Evolutionary conservation across 345 rosid genomes (phyloP).

Genomic region (Passiflora organensis): DNA sequence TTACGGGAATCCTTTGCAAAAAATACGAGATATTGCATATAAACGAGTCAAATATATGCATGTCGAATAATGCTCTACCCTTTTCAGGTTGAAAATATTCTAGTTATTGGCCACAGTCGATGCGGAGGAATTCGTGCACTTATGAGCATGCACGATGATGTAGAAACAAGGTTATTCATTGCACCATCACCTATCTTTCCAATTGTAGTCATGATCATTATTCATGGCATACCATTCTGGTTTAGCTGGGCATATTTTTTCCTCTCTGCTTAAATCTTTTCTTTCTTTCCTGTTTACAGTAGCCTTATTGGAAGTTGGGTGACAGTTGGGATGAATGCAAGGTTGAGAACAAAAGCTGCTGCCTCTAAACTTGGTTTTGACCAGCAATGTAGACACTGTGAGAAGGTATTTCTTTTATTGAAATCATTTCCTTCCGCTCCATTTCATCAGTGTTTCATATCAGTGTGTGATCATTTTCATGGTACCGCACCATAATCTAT

Average conservation of each 20-base stretch:
- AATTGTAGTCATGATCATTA: no score
- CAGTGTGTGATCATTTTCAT: no score
- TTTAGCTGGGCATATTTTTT: background rate
- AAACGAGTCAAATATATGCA: no score
- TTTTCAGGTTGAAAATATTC: conserved; percentile 82
- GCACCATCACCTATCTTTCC: no score
- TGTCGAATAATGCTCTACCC: background rate
- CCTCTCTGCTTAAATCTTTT: background rate
- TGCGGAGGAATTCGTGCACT: conserved; percentile 97
- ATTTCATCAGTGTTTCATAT: no score
- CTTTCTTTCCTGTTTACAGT: conserved; percentile 26
- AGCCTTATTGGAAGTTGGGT: conserved; percentile 90
- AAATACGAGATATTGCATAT: no score
- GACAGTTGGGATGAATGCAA: conserved; percentile 71
- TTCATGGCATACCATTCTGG: background rate
- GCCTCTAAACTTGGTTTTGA: conserved; percentile 68
- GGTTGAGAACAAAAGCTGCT: conserved; percentile 53
- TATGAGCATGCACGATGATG: conserved; percentile 79
- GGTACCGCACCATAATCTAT: no score
- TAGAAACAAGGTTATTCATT: conserved; percentile 70
- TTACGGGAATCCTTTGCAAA: no score
- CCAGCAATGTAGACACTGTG: conserved; percentile 82
- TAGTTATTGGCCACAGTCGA: conserved; percentile 86
- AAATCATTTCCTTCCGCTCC: background rate
- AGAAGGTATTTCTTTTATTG: conserved; percentile 67